Conservation (phyloP, 2,329 filamentous ascomycete species). For the Colletotrichum gigasporum region DNA sequence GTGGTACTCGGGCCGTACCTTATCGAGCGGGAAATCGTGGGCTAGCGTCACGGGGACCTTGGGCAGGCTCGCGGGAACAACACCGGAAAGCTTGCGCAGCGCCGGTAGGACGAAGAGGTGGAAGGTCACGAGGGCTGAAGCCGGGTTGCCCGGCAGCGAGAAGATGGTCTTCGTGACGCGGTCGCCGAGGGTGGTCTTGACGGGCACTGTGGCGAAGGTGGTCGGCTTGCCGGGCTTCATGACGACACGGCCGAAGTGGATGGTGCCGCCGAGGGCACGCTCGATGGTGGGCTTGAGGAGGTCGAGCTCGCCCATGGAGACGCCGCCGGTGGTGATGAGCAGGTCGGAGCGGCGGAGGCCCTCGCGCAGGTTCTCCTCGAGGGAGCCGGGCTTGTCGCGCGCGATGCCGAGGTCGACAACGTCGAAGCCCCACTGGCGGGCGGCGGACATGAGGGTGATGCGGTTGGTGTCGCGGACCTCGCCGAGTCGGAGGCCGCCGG, state of each 20-base stretch:
- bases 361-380: conserved; percentile 81
- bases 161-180: conserved; percentile 79
- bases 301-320: conserved; percentile 98
- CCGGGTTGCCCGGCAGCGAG: conserved; percentile 92
- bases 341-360: conserved; percentile 81
- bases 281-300: conserved; percentile 97
- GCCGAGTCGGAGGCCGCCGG: conserved; percentile 73
- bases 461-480: conserved; percentile 96
- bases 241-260: conserved; percentile 93
- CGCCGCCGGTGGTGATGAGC: conserved; percentile 91
- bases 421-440: conserved; percentile 78
- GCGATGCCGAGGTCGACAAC: conserved; percentile 89
- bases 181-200: conserved; percentile 66
- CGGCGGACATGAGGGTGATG: conserved; percentile 84
- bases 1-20: conserved; percentile 86
- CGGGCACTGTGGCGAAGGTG: conserved; percentile 89
- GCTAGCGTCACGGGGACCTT: conserved; percentile 75
- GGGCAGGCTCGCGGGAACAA: conserved; percentile 74
- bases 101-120: conserved; percentile 93
- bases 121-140: conserved; percentile 90
- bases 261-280: conserved; percentile 85
- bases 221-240: conserved; percentile 99
- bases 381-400: conserved; percentile 73
- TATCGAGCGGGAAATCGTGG: conserved; percentile 79
- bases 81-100: conserved; percentile 79